Percentiles rank a stretch among this genome's conserved stretches.
Evolutionary conservation across 1,284 basidiomycete genomes (phyloP).

Genomic region (Athelia sp.): DNA sequence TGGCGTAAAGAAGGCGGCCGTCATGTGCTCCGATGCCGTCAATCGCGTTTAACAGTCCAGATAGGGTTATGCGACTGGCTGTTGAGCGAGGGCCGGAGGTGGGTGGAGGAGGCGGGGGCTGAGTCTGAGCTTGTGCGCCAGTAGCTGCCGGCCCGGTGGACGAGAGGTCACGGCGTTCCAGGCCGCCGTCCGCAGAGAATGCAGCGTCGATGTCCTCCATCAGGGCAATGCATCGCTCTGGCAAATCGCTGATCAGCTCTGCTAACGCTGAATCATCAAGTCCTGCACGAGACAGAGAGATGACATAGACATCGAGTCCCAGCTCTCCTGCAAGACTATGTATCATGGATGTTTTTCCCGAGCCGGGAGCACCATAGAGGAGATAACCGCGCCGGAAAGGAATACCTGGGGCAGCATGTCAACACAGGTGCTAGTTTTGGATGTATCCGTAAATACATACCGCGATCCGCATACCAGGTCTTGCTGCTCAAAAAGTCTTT

Average conservation of each 20-base stretch:
- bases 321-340: slow-evolving; percentile 75
- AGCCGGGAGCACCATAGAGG: slow-evolving; percentile 63
- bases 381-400: slow-evolving; percentile 24
- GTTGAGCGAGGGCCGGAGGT: slow-evolving; percentile 11
- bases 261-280: slow-evolving; percentile 63
- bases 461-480: slow-evolving; percentile 63
- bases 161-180: slow-evolving; percentile 33
- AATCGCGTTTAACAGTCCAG: slow-evolving; percentile 69
- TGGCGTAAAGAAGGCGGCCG: slow-evolving; percentile 72
- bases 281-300: slow-evolving; percentile 67
- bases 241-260: slow-evolving; percentile 59
- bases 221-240: slow-evolving; percentile 65
- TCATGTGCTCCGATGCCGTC: slow-evolving; percentile 75
- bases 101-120: slow-evolving; percentile 10
- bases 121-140: slow-evolving; percentile 4
- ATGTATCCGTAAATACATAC: slow-evolving; percentile 48
- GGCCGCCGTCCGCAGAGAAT: slow-evolving; percentile 41
- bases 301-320: slow-evolving; percentile 66
- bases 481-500: slow-evolving; percentile 62
- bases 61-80: slow-evolving; percentile 50
- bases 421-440: background rate
- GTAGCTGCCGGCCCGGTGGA: background rate
- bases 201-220: slow-evolving; percentile 82
- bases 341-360: slow-evolving; percentile 73
- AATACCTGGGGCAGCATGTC: background rate